phyloP scores from a whole-genome alignment of 305 asterid species.

The Fraxinus sp. region DNA sequence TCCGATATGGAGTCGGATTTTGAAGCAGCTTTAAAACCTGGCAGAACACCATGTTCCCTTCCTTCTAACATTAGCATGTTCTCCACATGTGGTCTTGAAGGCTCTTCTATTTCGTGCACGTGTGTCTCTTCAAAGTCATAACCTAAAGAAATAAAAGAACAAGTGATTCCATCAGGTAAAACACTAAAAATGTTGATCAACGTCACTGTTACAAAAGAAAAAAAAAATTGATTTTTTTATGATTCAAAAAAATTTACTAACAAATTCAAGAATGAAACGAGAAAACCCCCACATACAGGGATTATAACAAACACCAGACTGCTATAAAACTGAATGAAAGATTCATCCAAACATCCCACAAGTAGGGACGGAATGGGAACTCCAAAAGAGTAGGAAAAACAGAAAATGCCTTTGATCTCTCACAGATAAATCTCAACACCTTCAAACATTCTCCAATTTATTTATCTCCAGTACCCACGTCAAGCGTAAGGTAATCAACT shows the following conservation, averaged over 20 bases:
- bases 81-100: slow-evolving; percentile 52
- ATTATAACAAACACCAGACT: background rate
- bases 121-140: slow-evolving; percentile 69
- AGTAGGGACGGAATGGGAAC: background rate
- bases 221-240: background rate
- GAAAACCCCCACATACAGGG: background rate
- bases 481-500: background rate
- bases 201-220: background rate
- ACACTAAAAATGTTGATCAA: slow-evolving; percentile 8
- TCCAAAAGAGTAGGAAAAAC: background rate
- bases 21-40: slow-evolving; percentile 77
- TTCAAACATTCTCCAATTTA: background rate
- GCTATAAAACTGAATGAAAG: background rate
- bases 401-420: background rate
- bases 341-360: slow-evolving; percentile 4
- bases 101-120: slow-evolving; percentile 84
- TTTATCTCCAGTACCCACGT: background rate
- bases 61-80: slow-evolving; percentile 56
- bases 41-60: slow-evolving; percentile 56
- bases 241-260: background rate
- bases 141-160: slow-evolving; percentile 39
- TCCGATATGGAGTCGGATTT: slow-evolving; percentile 52
- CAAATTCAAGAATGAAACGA: background rate
- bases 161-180: slow-evolving; percentile 11
- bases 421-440: background rate